Evolutionary conservation across 1,284 basidiomycete genomes (phyloP), one percentile per base, ranked within the genome.

Genomic region (Papiliotrema flavescens): DNA sequence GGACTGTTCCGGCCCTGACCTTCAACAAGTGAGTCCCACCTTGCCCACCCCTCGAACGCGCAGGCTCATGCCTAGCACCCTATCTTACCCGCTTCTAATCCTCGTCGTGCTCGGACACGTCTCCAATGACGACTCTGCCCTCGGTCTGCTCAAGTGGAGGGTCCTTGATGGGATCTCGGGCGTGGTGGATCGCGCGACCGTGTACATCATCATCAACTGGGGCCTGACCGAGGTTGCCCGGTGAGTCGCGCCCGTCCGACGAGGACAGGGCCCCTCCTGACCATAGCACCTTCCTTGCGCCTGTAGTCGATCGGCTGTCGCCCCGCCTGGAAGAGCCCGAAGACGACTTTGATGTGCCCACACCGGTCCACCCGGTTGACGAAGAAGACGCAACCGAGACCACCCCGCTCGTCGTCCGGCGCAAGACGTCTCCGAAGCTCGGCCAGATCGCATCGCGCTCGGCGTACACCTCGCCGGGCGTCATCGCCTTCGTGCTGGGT

Each of bases 21-120:
- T 71, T 57, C 55, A 73, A 74, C 65, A 73, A 73, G 73, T 76
- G 20, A 36, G 70, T 55, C 1, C 19, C n/a, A n/a, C 15, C 8
- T 15, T 6, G 6, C 11, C 4, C 32, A 34, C 45, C 9, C 26
- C 8, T 28, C 5, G 23, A n/a, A 37, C 19, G 28, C 4, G 32
- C 41, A 8, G 43, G 43, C 39, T 0, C 19, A 36, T 17, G 2
- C n/a, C 48, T n/a, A 75, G 72, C 48, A 59, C 72, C 13, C 63
- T 64, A 0, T 70, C 71, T 0, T 73, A 66, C 55, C 73, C 71
- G 0, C 60, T 74, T 1, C 57, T 72, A 13, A 26, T 73, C 8
- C 55, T 72, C 14, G 60, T 61, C 17, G 63, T 63, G 7, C 60
- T 75, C 11, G 62, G 62, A 19, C 53, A 51, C 13, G 42, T 70